A percentile compares a stretch with the other conserved stretches of the same genome.
phyloP scores from a whole-genome alignment of 345 rosid genomes.

The thale cress (Arabidopsis thaliana) region TAIR10.1 NC_003071.7:18541501-18542000 shows the following conservation, averaged over 20 bases:
- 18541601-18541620: slow-evolving; percentile 46
- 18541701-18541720: slow-evolving; percentile 36
- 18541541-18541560: slow-evolving; percentile 9
- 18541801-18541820: slow-evolving; percentile 26
- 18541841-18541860: not conserved
- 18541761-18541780: slow-evolving; percentile 19
- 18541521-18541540: slow-evolving; percentile 22
- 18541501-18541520: not conserved
- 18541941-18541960: not conserved
- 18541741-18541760: slow-evolving; percentile 23
- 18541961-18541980: not conserved
- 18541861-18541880: not conserved
- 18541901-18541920: not conserved
- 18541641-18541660: slow-evolving; percentile 36
- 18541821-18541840: no score
- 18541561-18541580: slow-evolving; percentile 39
- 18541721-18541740: not conserved
- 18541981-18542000: not conserved
- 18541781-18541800: slow-evolving; percentile 33
- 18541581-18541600: slow-evolving; percentile 49
- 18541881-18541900: not conserved
- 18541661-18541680: slow-evolving; percentile 34
- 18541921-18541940: not conserved
- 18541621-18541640: slow-evolving; percentile 40
- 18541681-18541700: slow-evolving; percentile 12